phyloP scores from a whole-genome alignment of 768 basidiomycete genomes.

The Kwoniella mangroviensis region DNA sequence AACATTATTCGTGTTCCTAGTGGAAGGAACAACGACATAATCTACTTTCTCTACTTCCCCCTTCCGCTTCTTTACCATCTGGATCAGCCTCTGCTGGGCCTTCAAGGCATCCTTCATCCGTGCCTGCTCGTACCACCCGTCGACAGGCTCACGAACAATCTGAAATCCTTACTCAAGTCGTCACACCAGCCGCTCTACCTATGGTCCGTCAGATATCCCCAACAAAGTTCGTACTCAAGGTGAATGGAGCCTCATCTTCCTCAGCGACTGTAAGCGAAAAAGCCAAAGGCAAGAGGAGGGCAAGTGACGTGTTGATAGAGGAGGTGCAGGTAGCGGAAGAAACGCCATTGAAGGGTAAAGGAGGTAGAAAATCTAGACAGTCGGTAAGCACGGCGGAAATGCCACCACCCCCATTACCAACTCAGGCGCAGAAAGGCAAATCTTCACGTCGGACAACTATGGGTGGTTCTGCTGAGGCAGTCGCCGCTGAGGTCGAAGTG shows the following conservation, averaged over 20 bases:
- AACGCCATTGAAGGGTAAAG: background rate
- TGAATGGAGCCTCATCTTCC: background rate
- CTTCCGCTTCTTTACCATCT: conserved; percentile 23
- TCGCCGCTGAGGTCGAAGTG: background rate
- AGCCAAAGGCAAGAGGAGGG: conserved; percentile 28
- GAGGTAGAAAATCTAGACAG: background rate
- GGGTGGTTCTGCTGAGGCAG: background rate
- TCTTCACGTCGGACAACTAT: conserved; percentile 14
- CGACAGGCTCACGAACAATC: conserved; percentile 47
- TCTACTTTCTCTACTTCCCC: conserved; percentile 64
- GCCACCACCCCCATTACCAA: conserved; percentile 28
- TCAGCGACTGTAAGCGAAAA: background rate
- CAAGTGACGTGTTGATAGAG: background rate
- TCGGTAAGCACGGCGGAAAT: background rate
- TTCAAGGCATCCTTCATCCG: conserved; percentile 28
- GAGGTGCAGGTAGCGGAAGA: background rate
- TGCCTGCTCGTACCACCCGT: conserved; percentile 44
- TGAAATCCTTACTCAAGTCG: conserved; percentile 31
- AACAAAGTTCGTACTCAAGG: conserved; percentile 29
- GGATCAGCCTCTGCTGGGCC: conserved; percentile 35
- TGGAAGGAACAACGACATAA: conserved; percentile 58
- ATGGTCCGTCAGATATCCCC: background rate
- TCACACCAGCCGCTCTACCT: conserved; percentile 1
- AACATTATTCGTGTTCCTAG: background rate
- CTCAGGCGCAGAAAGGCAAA: conserved; percentile 9